Evolutionary conservation across 2,329 filamentous ascomycete genomes (phyloP).

Genomic region (Remersonia thermophila): DNA sequence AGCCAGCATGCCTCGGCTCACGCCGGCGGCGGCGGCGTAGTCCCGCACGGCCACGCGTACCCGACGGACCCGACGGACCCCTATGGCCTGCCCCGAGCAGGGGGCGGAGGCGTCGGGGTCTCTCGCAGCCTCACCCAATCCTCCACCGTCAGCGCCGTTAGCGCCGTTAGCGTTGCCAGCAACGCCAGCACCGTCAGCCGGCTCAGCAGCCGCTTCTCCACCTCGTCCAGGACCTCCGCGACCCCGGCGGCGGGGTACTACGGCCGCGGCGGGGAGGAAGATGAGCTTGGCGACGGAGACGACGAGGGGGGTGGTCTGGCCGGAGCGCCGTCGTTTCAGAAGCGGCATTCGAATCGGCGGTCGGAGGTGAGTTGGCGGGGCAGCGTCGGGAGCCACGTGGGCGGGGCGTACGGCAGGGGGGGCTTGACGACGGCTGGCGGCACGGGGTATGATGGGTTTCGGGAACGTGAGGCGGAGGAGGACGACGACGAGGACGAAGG

Average conservation of each 20-base stretch:
- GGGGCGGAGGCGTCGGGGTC: too few species aligned
- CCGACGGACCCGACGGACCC: too few species aligned
- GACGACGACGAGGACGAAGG: neutral
- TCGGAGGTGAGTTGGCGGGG: constrained; percentile 1
- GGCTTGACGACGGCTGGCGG: neutral
- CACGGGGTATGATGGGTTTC: neutral
- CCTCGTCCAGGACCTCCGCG: too few species aligned
- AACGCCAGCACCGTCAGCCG: neutral
- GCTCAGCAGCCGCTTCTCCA: neutral
- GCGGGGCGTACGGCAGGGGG: neutral
- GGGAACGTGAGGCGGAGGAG: neutral
- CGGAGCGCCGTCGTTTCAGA: neutral
- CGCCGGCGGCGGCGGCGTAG: too few species aligned
- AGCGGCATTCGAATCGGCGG: constrained; percentile 5
- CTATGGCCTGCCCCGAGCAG: too few species aligned
- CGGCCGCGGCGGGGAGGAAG: constrained; percentile 1
- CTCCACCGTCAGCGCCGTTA: neutral
- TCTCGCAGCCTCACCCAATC: constrained; percentile 7
- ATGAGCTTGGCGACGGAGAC: constrained; percentile 1
- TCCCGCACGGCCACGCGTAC: too few species aligned
- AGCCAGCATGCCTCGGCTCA: too few species aligned
- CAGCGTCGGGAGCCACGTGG: neutral
- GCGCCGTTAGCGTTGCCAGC: too few species aligned
- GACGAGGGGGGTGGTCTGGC: constrained; percentile 3
- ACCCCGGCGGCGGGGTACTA: neutral